Evolutionary conservation across 352 stramenopile genomes (phyloP).

Genomic region (Thalassiosira delicatula): DNA sequence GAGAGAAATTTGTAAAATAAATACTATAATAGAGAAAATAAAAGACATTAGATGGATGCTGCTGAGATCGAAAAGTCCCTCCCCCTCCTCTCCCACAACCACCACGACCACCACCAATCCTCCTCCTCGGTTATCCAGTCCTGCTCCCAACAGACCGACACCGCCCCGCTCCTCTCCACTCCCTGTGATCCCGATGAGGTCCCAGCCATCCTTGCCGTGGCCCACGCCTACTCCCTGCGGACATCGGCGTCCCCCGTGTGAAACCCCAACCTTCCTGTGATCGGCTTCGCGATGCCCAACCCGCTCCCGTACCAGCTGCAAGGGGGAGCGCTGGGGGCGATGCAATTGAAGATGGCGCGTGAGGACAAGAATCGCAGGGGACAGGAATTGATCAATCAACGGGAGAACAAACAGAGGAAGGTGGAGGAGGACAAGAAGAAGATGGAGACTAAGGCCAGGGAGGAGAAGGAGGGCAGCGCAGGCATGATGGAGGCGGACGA

Average conservation of each 20-base stretch:
- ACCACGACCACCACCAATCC: neutral
- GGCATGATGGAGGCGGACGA: constrained; percentile 24
- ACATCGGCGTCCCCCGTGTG: constrained; percentile 81
- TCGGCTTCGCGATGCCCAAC: constrained; percentile 82
- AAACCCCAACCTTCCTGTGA: constrained; percentile 79
- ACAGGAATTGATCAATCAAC: constrained; percentile 58
- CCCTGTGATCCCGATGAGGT: constrained; percentile 71
- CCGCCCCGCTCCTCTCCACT: constrained; percentile 67
- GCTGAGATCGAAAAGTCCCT: constrained; percentile 71
- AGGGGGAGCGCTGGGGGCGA: constrained; percentile 70
- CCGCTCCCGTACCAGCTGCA: constrained; percentile 80
- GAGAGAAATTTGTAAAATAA: no score
- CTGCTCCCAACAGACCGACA: constrained; percentile 18
- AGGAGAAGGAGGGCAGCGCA: constrained; percentile 15
- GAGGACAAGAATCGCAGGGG: constrained; percentile 51
- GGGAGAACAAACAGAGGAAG: constrained; percentile 58
- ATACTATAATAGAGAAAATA: no score
- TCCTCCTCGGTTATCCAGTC: constrained; percentile 22
- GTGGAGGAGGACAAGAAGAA: constrained; percentile 44
- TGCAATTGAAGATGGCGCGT: constrained; percentile 76
- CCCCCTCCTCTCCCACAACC: constrained; percentile 60
- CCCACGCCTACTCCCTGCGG: constrained; percentile 66
- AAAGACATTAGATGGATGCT: no score
- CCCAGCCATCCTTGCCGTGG: constrained; percentile 70
- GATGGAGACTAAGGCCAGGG: constrained; percentile 18